Evolutionary conservation across 208 protist species (phyloP), one percentile per base, ranked within the genome.

Genomic region (Porcisia deanei): DNA sequence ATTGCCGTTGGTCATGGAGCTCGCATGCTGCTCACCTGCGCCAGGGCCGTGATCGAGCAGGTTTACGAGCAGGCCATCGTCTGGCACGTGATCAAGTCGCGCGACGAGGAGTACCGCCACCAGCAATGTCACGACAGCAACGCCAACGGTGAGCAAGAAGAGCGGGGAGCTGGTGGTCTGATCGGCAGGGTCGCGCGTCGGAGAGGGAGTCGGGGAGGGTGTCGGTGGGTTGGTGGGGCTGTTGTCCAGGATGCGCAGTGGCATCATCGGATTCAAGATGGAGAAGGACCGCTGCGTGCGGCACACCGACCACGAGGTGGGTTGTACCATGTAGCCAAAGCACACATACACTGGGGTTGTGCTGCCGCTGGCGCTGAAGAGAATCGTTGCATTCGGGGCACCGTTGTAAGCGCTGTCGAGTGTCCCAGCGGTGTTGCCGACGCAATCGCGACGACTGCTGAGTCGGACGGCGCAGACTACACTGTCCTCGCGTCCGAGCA

Each of bases 391-490:
- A 64, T 77, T 76, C 10, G 75, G 74, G 34, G 69, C 52, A 47
- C 85, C 85, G 63, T 81, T 72, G 74, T 82, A 86, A 5, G 73
- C 34, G 10, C 71, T 61, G 74, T 89, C 85, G n/a, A 85, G 68
- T n/a, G 85, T 89, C 47, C 85, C 85, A 25, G 85, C 85, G 20
- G 85, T 79, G 54, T 86, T 89, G 58, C 81, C 82, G 3, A 89
- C 69, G 58, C 85, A 89, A 53, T 89, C 85, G 22, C 79, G 82
- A 18, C 85, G 77, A 61, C 78, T 83, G 69, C 79, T 86, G 45
- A 89, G 72, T 22, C 85, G 81, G 47, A 86, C 76, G 1, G 76
- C 63, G 59, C 85, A 89, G 70, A 76, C 76, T 49, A 54, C 73
- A 16, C 81, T 53, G 20, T 75, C 76, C 0, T 52, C 34, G 49